Evolutionary conservation across 352 stramenopile species (phyloP), one percentile per base, ranked within the genome.

Genomic region (Globisporangium viniferum): DNA sequence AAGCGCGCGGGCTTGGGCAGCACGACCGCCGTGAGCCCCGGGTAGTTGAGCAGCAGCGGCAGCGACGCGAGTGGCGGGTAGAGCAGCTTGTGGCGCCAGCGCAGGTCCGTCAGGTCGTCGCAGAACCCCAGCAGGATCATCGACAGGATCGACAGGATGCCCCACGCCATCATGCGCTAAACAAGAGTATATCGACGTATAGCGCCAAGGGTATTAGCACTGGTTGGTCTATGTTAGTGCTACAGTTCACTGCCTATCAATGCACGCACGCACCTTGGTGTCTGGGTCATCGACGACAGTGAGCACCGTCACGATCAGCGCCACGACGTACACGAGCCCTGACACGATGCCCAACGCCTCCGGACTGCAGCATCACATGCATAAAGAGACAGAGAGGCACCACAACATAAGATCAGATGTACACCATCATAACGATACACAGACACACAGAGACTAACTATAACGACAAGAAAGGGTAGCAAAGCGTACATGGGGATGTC

Each of bases 31-130:
- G 97, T 99, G 64, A 96, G 94, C 51, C 97, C 98, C 7, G 92
- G 89, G 78, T 99, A 99, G 64, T 98, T 95, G 64, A 98, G 90
- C 33, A 99, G 83, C 46, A 99, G 79, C 2, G 98, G 97, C 29
- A 99, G 81, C 24, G 95, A 98, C 31, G 97, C 97, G 57, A 99
- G 78, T 9, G 95, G 92, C 8, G 97, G 97, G 65, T 99, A 92
- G 62, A 99, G 78, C 24, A 99, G 81, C 80, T 99, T 99, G 78
- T 99, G 98, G 55, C 96, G 82, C 88, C 88, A 95, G 41, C 86
- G 87, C 55, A 99, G 90, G 73, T 99, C 97, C 14, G 98, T 89
- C 14, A 99, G 85, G 77, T 99, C 98, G 78, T 99, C 97, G 0
- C 76, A 89, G 66, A 94, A 94, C 70, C 95, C 95, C 53, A 99